phyloP scores from a whole-genome alignment of 1,139 yeast genomes.

The Protomyces arabidopsidicola region DNA sequence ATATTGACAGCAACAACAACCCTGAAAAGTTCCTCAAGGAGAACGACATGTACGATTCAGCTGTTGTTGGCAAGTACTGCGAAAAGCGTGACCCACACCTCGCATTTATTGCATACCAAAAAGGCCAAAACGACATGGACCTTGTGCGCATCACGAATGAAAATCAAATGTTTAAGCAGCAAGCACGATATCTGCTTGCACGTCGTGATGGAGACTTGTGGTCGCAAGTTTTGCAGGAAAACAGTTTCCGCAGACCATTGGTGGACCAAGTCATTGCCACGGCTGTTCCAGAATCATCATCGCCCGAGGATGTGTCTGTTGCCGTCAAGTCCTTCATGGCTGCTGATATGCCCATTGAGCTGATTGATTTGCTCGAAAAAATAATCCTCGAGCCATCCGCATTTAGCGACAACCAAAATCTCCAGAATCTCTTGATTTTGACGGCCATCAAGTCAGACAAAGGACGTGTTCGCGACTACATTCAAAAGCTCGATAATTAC shows the following conservation, averaged over 20 bases:
- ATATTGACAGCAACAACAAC: conserved; percentile 93
- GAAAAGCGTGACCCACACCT: conserved; percentile 98
- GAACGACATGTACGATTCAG: conserved; percentile 80
- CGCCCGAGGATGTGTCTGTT: conserved; percentile 92
- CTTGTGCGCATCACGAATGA: conserved; percentile 89
- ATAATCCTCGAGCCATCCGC: conserved; percentile 96
- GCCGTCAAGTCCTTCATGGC: conserved; percentile 98
- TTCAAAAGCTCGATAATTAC: conserved; percentile 84
- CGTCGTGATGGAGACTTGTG: conserved; percentile 82
- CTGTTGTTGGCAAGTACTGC: conserved; percentile 95
- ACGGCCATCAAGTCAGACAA: conserved; percentile 96
- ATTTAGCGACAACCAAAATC: conserved; percentile 86
- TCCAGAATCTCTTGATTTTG: conserved; percentile 85
- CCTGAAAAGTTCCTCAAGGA: conserved; percentile 96
- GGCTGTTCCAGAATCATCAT: conserved; percentile 91
- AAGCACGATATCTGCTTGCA: conserved; percentile 84
- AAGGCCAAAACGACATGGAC: conserved; percentile 88
- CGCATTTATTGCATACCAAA: conserved; percentile 94
- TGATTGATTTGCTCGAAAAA: conserved; percentile 89
- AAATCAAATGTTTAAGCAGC: conserved; percentile 96
- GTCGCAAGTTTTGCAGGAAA: conserved; percentile 75
- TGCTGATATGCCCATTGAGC: conserved; percentile 85
- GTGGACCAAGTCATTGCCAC: conserved; percentile 88
- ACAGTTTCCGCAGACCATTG: conserved; percentile 80
- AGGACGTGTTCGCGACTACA: conserved; percentile 72